Conservation (phyloP, 108 stramenopile species). For the Mediolabrus comicus region DNA sequence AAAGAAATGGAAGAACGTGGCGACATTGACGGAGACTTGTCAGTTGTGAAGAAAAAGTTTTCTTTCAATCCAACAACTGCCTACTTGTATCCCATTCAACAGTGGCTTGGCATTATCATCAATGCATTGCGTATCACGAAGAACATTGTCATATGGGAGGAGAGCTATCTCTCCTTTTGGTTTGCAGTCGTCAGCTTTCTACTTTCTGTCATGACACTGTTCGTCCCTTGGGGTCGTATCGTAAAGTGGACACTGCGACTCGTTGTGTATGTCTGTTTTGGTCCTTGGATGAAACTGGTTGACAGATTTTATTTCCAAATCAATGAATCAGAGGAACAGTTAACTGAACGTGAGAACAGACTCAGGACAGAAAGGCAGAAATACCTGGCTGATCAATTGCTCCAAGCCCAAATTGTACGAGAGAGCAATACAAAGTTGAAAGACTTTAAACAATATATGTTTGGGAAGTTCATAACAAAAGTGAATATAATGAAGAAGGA, state of each 20-base stretch:
- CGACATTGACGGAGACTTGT: constrained; percentile 53
- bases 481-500: constrained; percentile 72
- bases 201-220: constrained; percentile 52
- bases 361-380: constrained; percentile 14
- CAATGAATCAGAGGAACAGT: constrained; percentile 40
- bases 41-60: constrained; percentile 46
- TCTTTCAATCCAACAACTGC: constrained; percentile 52
- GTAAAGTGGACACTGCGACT: constrained; percentile 62
- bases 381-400: constrained; percentile 23
- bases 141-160: constrained; percentile 79
- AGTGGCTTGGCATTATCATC: constrained; percentile 52
- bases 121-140: constrained; percentile 49
- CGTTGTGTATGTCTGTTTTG: constrained; percentile 65
- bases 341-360: constrained; percentile 15
- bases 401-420: constrained; percentile 43
- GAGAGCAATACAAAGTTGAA: constrained; percentile 66
- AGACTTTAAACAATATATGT: constrained; percentile 76
- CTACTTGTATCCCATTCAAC: constrained; percentile 63
- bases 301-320: constrained; percentile 60
- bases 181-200: constrained; percentile 53
- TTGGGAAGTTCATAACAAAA: constrained; percentile 63
- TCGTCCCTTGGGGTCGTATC: constrained; percentile 70
- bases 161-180: constrained; percentile 71
- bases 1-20: constrained; percentile 65
- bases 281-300: constrained; percentile 82